Evolutionary conservation across 176 grass and related monocot species (phyloP).

Genomic region (Musa troglodytarum): DNA sequence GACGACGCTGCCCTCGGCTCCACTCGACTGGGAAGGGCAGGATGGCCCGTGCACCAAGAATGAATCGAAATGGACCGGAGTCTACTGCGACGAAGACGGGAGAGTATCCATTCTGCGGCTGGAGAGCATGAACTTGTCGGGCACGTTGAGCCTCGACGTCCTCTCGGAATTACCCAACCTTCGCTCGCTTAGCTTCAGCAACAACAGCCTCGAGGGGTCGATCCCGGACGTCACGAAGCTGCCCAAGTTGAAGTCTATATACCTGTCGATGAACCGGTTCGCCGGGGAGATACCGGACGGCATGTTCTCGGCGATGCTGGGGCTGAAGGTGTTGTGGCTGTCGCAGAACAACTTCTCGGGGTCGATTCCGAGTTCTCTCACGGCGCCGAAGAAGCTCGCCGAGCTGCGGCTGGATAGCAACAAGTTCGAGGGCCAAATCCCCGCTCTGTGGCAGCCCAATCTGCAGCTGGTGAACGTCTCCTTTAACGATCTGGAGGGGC

Average conservation of each 20-base stretch:
- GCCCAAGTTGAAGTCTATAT: conserved; percentile 38
- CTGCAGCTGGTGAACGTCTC: conserved; percentile 34
- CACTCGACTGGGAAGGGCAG: neutral
- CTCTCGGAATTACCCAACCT: conserved; percentile 35
- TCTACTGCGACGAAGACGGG: neutral
- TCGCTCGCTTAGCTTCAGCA: conserved; percentile 58
- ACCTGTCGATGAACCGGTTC: conserved; percentile 43
- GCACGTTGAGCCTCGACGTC: conserved; percentile 25
- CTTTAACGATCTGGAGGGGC: conserved; percentile 52
- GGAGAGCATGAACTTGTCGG: conserved; percentile 45
- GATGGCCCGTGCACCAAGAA: too few relatives aligned
- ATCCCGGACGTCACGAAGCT: conserved; percentile 51
- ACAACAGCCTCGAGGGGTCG: conserved; percentile 48
- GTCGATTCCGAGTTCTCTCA: conserved; percentile 43
- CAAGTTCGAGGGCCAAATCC: conserved; percentile 38
- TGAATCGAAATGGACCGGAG: conserved; percentile 15
- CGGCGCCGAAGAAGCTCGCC: conserved; percentile 22
- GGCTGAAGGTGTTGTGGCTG: conserved; percentile 43
- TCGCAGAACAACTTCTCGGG: conserved; percentile 47
- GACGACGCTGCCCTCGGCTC: neutral
- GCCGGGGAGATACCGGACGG: conserved; percentile 34
- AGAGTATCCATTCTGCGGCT: conserved; percentile 36
- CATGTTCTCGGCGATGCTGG: conserved; percentile 35
- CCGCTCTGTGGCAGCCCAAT: conserved; percentile 29
- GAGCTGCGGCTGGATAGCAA: conserved; percentile 38